Conservation (phyloP, 192 early-diverging fungal genomes). For the Podila epicladia region DNA sequence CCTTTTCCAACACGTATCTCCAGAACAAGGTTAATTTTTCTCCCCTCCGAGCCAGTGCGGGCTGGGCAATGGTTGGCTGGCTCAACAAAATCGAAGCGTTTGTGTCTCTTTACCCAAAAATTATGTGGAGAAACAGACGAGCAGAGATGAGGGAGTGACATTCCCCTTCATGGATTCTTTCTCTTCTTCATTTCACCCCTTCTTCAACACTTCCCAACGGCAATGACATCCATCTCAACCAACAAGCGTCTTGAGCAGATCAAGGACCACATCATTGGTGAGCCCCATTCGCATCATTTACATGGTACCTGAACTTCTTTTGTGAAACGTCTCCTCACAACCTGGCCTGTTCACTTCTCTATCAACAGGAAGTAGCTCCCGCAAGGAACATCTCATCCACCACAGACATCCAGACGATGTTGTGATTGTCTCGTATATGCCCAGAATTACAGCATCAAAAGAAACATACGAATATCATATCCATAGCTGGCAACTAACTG, state of each 20-base stretch:
- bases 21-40: too few relatives aligned
- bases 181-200: neutral
- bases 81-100: too few relatives aligned
- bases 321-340: too few relatives aligned
- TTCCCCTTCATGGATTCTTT: neutral
- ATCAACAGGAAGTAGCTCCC: slow-evolving; percentile 6
- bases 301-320: neutral
- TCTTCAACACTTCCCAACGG: neutral
- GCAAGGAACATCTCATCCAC: slow-evolving; percentile 34
- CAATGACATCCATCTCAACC: slow-evolving; percentile 32
- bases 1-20: too few relatives aligned
- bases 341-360: neutral
- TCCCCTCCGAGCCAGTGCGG: too few relatives aligned
- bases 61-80: too few relatives aligned
- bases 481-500: neutral
- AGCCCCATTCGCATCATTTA: neutral
- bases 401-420: slow-evolving; percentile 81
- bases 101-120: too few relatives aligned
- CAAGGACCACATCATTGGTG: slow-evolving; percentile 46
- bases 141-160: neutral
- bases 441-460: neutral
- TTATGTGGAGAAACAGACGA: too few relatives aligned
- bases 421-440: slow-evolving; percentile 79
- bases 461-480: neutral
- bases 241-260: slow-evolving; percentile 50